These are phyloP conservation scores for Cercospora sp. DNA, from an alignment of 2,329 filamentous ascomycete genomes.

Conservation along the genomic window DNA sequence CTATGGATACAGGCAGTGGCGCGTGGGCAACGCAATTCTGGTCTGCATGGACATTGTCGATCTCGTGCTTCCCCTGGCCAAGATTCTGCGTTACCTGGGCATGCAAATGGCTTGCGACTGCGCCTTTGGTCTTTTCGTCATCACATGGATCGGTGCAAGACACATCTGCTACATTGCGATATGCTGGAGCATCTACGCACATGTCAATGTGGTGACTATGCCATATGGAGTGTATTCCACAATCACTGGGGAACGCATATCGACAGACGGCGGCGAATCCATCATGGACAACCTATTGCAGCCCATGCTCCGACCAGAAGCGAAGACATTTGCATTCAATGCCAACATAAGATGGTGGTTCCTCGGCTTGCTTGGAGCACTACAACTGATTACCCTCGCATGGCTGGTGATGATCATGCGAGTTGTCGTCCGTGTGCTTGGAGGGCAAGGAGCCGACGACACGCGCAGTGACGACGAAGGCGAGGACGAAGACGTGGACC, in stretches of 20 bases:
- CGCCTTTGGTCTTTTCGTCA: constrained; percentile 81
- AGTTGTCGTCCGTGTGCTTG: constrained; percentile 77
- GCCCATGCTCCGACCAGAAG: constrained; percentile 70
- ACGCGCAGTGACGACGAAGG: constrained; percentile 82
- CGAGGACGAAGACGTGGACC: constrained; percentile 58
- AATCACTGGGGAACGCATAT: constrained; percentile 56
- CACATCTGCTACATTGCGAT: constrained; percentile 78
- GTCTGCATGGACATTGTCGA: constrained; percentile 94
- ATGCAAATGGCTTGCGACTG: constrained; percentile 75
- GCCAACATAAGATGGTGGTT: constrained; percentile 73
- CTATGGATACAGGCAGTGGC: constrained; percentile 83
- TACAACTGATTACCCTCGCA: constrained; percentile 77
- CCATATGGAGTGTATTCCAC: constrained; percentile 67
- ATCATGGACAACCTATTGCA: constrained; percentile 64
- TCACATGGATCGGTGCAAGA: constrained; percentile 79
- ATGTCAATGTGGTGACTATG: constrained; percentile 61
- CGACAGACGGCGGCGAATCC: constrained; percentile 49
- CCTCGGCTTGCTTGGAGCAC: constrained; percentile 69
- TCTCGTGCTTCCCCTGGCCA: constrained; percentile 77
- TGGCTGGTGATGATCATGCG: constrained; percentile 90
- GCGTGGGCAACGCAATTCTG: constrained; percentile 84
- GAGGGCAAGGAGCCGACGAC: constrained; percentile 78
- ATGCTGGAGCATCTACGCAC: constrained; percentile 76
- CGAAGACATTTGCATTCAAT: constrained; percentile 74
- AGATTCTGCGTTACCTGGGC: constrained; percentile 88